Evolutionary conservation across 306 rosid species (phyloP).

Genomic region (Amphicarpaea edgeworthii): DNA sequence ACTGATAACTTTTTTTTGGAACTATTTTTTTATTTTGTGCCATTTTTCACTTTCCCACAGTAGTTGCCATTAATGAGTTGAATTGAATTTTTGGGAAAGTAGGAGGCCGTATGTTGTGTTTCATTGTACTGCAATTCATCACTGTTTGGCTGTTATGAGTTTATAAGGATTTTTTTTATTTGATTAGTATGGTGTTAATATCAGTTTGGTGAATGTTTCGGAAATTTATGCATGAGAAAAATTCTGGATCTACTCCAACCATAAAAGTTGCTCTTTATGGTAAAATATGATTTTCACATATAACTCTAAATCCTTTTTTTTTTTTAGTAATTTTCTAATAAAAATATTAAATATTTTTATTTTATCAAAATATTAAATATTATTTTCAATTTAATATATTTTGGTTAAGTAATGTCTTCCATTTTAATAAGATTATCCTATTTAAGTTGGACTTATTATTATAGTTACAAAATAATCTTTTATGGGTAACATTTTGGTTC

Average conservation of each 20-base stretch:
- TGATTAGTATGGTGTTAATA: conserved; percentile 39
- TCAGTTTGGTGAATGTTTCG: conserved; percentile 40
- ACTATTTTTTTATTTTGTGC: conserved; percentile 27
- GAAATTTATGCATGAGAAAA: conserved; percentile 11
- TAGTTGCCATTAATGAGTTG: conserved; percentile 50
- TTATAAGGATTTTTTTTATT: conserved; percentile 50
- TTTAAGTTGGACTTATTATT: too few relatives aligned
- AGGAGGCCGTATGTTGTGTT: conserved; percentile 53
- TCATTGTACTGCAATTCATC: conserved; percentile 45
- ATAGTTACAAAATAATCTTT: too few relatives aligned
- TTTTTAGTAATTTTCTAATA: background rate
- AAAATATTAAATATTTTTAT: background rate
- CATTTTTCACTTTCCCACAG: conserved; percentile 46
- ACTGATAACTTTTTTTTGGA: background rate
- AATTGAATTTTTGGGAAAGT: conserved; percentile 56
- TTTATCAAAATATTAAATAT: background rate
- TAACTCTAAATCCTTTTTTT: background rate
- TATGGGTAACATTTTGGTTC: too few relatives aligned
- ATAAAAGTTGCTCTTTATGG: background rate
- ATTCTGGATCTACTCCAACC: background rate
- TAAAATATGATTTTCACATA: conserved; percentile 4
- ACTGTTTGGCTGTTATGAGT: conserved; percentile 40
- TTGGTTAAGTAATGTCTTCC: too few relatives aligned
- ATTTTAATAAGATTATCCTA: too few relatives aligned
- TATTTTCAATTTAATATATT: too few relatives aligned